Conservation (phyloP, 345 rosid species). For the Litchi chinensis region DNA sequence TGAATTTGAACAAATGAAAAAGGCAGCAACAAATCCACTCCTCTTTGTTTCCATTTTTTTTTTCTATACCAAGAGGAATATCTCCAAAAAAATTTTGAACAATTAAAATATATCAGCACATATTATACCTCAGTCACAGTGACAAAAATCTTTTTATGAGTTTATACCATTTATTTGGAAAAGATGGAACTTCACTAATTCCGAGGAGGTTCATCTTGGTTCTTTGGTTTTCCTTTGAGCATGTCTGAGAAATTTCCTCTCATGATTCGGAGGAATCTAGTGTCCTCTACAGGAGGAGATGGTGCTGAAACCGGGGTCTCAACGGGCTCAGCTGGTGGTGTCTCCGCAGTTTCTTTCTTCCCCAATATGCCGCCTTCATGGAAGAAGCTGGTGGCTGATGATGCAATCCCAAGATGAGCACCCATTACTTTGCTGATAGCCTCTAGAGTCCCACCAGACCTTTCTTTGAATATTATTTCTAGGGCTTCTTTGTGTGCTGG, state of each 20-base stretch:
- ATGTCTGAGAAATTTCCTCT: slow-evolving; percentile 85
- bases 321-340: slow-evolving; percentile 40
- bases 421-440: slow-evolving; percentile 91
- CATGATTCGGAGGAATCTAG: slow-evolving; percentile 92
- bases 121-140: not conserved
- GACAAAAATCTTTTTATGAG: not conserved
- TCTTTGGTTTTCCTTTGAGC: slow-evolving; percentile 73
- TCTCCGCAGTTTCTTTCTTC: slow-evolving; percentile 60
- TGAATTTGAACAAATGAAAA: not conserved
- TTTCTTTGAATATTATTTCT: slow-evolving; percentile 86
- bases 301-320: slow-evolving; percentile 47
- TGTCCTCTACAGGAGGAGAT: slow-evolving; percentile 61
- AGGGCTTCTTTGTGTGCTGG: slow-evolving; percentile 98
- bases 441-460: slow-evolving; percentile 86
- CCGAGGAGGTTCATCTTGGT: slow-evolving; percentile 56
- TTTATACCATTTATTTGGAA: slow-evolving; percentile 5
- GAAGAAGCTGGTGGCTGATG: slow-evolving; percentile 86
- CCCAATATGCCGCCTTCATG: slow-evolving; percentile 83
- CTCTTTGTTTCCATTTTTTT: not conserved
- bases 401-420: slow-evolving; percentile 86
- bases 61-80: slow-evolving; percentile 12
- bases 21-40: not conserved
- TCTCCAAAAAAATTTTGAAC: not conserved
- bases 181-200: slow-evolving; percentile 19
- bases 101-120: not conserved